A percentile compares a stretch with the other conserved stretches of the same genome.
Conservation (phyloP, 2,329 filamentous ascomycete genomes). For the Elsinoe batatas region DNA sequence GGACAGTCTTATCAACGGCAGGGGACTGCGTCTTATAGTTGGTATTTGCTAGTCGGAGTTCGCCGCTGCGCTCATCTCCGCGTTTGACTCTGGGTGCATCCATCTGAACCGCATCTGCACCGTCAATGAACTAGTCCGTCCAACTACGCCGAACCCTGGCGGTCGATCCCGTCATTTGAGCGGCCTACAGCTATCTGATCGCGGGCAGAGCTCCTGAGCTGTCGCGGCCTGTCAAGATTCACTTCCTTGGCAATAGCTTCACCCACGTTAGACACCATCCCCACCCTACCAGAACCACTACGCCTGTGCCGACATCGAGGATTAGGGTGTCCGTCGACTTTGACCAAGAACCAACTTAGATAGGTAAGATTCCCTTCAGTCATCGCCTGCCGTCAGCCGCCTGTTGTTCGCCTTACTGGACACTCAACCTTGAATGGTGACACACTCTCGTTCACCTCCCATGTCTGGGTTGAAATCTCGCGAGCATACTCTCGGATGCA, state of each 20-base stretch:
- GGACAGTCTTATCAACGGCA: neutral
- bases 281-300: neutral
- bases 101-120: constrained; percentile 11
- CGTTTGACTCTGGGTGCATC: neutral
- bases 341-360: neutral
- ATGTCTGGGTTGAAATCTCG: neutral
- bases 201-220: neutral
- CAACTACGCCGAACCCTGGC: neutral
- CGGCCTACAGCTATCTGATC: neutral
- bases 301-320: neutral
- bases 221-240: neutral
- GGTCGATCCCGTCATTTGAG: neutral
- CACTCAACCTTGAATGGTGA: neutral
- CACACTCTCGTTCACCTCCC: neutral
- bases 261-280: neutral
- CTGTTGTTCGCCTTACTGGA: neutral
- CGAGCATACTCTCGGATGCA: constrained; percentile 1
- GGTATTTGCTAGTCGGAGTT: neutral
- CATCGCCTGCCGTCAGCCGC: neutral
- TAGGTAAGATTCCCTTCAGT: neutral
- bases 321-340: neutral
- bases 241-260: constrained; percentile 11
- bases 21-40: neutral
- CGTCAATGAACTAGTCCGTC: constrained; percentile 11
- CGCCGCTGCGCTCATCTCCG: neutral